Evolutionary conservation across 306 rosid genomes (phyloP).

Genomic region (Erythrophleum fordii): DNA sequence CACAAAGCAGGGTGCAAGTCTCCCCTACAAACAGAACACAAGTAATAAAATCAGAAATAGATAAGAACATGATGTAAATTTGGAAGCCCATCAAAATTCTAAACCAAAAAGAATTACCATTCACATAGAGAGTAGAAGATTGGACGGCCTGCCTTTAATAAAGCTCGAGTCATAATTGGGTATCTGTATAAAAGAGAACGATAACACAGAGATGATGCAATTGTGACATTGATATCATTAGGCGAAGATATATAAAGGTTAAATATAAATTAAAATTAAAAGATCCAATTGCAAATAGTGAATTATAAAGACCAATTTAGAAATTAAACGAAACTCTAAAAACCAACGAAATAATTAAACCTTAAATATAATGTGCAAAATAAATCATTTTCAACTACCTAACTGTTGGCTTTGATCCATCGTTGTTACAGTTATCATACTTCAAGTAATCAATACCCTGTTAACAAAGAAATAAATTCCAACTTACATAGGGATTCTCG

Average conservation of each 20-base stretch:
- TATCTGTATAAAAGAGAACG: conserved; percentile 54
- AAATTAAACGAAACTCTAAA: background rate
- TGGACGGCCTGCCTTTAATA: conserved; percentile 82
- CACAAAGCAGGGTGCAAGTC: conserved; percentile 95
- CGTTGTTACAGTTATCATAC: conserved; percentile 88
- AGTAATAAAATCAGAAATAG: background rate
- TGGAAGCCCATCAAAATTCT: background rate
- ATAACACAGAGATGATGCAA: background rate
- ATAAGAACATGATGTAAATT: background rate
- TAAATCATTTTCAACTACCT: conserved; percentile 57
- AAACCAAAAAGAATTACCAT: conserved; percentile 58
- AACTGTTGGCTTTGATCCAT: conserved; percentile 68
- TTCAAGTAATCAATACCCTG: conserved; percentile 99
- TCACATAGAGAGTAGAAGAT: conserved; percentile 92
- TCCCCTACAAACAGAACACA: conserved; percentile 60
- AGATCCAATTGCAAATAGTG: background rate
- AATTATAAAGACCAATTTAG: background rate
- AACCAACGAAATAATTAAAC: background rate
- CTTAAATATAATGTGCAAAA: background rate
- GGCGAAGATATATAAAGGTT: background rate
- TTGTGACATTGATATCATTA: background rate
- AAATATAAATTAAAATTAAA: background rate
- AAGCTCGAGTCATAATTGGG: conserved; percentile 88
- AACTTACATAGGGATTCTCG: background rate
- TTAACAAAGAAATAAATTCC: conserved; percentile 27